Evolutionary conservation across 2,329 filamentous ascomycete species (phyloP).

Genomic region (Blumeria hordei): DNA sequence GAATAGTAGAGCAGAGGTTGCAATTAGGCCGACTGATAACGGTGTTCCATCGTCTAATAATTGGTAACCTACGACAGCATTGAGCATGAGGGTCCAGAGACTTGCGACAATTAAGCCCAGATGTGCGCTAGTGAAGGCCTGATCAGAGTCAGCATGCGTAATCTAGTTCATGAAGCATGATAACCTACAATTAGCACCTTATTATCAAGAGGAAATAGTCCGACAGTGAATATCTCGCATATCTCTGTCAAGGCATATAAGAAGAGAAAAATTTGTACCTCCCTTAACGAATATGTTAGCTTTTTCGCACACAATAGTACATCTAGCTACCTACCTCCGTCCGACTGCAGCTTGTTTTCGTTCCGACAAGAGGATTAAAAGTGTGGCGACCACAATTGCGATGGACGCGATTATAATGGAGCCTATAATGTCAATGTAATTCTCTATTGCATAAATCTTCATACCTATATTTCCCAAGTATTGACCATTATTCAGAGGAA

Average conservation of each 20-base stretch:
- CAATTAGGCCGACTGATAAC: slow-evolving; percentile 53
- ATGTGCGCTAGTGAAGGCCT: slow-evolving; percentile 79
- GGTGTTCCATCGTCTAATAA: slow-evolving; percentile 81
- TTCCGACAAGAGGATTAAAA: slow-evolving; percentile 59
- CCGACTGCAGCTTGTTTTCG: slow-evolving; percentile 85
- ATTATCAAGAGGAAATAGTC: slow-evolving; percentile 54
- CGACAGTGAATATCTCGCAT: slow-evolving; percentile 91
- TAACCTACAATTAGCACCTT: slow-evolving; percentile 47
- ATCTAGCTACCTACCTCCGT: slow-evolving; percentile 35
- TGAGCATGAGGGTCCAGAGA: slow-evolving; percentile 75
- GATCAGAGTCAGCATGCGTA: neutral
- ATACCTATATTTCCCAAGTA: slow-evolving; percentile 63
- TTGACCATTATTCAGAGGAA: slow-evolving; percentile 38
- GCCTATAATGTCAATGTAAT: slow-evolving; percentile 23
- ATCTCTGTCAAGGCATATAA: slow-evolving; percentile 73
- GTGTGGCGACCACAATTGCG: slow-evolving; percentile 42
- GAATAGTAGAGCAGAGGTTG: slow-evolving; percentile 42
- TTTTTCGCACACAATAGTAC: neutral
- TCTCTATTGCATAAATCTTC: slow-evolving; percentile 12
- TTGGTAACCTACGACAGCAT: slow-evolving; percentile 81
- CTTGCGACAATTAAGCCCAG: slow-evolving; percentile 74
- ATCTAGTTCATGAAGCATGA: neutral
- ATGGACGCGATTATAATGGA: slow-evolving; percentile 65
- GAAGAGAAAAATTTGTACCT: slow-evolving; percentile 85
- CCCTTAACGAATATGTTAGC: slow-evolving; percentile 27